Percentiles rank a stretch among this genome's conserved stretches.
phyloP scores from a whole-genome alignment of 1,139 yeast species.

The Suhomyces anneliseae region DNA sequence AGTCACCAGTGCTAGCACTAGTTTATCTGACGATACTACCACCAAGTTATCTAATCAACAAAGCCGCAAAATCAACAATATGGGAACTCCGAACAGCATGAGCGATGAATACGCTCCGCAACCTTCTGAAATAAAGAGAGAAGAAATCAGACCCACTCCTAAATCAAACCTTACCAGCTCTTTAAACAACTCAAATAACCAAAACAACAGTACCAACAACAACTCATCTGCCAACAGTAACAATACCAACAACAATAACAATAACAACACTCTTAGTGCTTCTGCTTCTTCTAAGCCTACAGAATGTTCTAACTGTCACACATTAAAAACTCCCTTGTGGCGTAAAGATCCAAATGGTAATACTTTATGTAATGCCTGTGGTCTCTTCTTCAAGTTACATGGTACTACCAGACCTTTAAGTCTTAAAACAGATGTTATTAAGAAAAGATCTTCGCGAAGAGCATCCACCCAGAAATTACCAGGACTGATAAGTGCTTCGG shows the following conservation, averaged over 20 bases:
- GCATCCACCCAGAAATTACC: slow-evolving; percentile 14
- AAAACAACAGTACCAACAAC: slow-evolving; percentile 8
- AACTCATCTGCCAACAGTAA: neutral
- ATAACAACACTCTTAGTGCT: too few relatives aligned
- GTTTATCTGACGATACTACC: neutral
- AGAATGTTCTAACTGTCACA: slow-evolving; percentile 54
- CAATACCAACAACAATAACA: neutral
- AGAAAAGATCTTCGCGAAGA: slow-evolving; percentile 50
- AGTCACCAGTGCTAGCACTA: slow-evolving; percentile 1
- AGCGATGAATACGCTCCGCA: slow-evolving; percentile 27
- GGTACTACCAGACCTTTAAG: slow-evolving; percentile 60
- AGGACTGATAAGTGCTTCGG: slow-evolving; percentile 2
- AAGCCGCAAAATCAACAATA: slow-evolving; percentile 1
- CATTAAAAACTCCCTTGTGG: slow-evolving; percentile 60
- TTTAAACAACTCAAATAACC: slow-evolving; percentile 10
- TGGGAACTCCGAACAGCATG: slow-evolving; percentile 29
- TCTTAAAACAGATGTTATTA: slow-evolving; percentile 55
- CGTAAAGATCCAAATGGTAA: slow-evolving; percentile 57
- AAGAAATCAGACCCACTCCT: slow-evolving; percentile 11
- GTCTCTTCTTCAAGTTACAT: slow-evolving; percentile 55
- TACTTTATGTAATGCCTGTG: slow-evolving; percentile 62
- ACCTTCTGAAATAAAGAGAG: slow-evolving; percentile 2
- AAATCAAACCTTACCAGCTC: slow-evolving; percentile 39
- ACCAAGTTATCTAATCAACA: neutral
- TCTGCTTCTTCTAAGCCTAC: slow-evolving; percentile 14